Conservation (phyloP, 208 protist genomes). For the Wallacemonas sp. region DNA sequence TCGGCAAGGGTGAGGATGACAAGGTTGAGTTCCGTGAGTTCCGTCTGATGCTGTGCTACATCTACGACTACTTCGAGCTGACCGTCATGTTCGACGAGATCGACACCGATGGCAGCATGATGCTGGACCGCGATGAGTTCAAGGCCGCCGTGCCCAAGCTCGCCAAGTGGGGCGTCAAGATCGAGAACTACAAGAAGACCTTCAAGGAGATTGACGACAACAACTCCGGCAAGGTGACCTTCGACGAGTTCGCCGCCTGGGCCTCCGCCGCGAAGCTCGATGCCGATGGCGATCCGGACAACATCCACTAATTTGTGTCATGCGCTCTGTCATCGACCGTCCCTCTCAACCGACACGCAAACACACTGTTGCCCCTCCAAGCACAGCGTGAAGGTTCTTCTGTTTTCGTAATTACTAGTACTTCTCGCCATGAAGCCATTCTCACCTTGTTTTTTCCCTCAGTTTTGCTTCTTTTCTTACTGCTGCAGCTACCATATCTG, state of each 20-base stretch:
- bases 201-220: conserved; percentile 80
- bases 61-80: conserved; percentile 68
- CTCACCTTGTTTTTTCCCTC: neutral
- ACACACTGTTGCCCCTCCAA: conserved; percentile 14
- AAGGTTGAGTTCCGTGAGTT: conserved; percentile 73
- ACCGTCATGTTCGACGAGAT: conserved; percentile 85
- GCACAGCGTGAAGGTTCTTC: conserved; percentile 21
- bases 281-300: conserved; percentile 22
- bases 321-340: conserved; percentile 48
- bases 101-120: conserved; percentile 65
- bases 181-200: conserved; percentile 35
- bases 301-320: conserved; percentile 50
- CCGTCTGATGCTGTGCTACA: conserved; percentile 76
- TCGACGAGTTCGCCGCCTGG: conserved; percentile 36
- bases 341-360: conserved; percentile 50
- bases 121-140: conserved; percentile 70
- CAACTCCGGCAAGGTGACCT: conserved; percentile 64
- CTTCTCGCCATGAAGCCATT: neutral
- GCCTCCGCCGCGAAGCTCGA: conserved; percentile 21
- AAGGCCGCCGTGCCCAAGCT: conserved; percentile 52
- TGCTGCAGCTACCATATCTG: too few species aligned
- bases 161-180: conserved; percentile 52
- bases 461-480: neutral
- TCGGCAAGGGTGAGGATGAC: conserved; percentile 28
- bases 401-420: neutral